A percentile compares a stretch with the other conserved stretches of the same genome.
These are phyloP conservation scores for Croton laevigatus DNA, from an alignment of 441 rosid species.

Conservation along the genomic window DNA sequence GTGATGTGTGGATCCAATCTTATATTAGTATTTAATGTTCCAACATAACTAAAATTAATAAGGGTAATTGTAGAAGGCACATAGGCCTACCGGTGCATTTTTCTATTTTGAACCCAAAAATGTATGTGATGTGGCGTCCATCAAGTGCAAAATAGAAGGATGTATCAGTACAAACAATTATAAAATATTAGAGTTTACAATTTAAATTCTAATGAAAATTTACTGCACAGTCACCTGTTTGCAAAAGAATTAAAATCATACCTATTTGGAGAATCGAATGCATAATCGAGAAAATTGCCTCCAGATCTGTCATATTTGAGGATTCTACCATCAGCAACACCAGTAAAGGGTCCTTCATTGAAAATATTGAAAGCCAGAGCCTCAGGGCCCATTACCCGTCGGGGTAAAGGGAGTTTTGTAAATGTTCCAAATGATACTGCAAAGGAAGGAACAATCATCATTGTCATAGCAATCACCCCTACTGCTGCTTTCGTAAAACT, in stretches of 20 bases:
- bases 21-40: too few relatives aligned
- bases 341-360: conserved; percentile 42
- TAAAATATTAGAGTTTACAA: too few relatives aligned
- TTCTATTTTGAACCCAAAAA: too few relatives aligned
- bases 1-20: too few relatives aligned
- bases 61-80: too few relatives aligned
- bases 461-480: neutral
- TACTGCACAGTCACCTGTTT: too few relatives aligned
- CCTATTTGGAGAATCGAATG: conserved; percentile 16
- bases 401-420: neutral
- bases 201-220: too few relatives aligned
- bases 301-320: conserved; percentile 7
- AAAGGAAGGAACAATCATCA: neutral
- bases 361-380: conserved; percentile 46
- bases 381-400: conserved; percentile 48
- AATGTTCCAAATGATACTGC: neutral
- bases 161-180: too few relatives aligned
- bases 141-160: too few relatives aligned
- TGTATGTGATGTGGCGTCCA: too few relatives aligned
- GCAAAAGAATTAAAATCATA: neutral
- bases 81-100: too few relatives aligned
- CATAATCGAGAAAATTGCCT: neutral
- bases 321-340: conserved; percentile 16
- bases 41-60: too few relatives aligned
- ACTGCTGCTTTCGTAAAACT: neutral